phyloP scores from a whole-genome alignment of 768 basidiomycete species.

The Leccinum rimulosum region DNA sequence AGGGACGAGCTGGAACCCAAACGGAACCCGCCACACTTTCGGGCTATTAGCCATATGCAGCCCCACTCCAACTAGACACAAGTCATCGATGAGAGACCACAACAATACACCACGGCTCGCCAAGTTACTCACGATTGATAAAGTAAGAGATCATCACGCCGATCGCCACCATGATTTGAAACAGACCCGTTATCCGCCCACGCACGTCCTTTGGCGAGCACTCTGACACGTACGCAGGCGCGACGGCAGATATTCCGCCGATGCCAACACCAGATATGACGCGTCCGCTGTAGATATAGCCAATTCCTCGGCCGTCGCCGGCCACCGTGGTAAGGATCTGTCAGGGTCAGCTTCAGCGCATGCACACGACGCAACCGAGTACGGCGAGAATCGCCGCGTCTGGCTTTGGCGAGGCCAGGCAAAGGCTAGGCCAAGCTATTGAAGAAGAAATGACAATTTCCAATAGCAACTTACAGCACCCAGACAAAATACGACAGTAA shows the following conservation, averaged over 20 bases:
- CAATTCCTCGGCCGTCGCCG: constrained; percentile 50
- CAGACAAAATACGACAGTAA: constrained; percentile 60
- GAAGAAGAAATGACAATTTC: background rate
- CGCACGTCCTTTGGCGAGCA: constrained; percentile 85
- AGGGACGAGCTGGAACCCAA: constrained; percentile 73
- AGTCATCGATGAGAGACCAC: constrained; percentile 4
- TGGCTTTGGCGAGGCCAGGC: background rate
- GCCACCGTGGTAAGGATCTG: constrained; percentile 74
- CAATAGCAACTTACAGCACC: constrained; percentile 54
- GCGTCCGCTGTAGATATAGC: constrained; percentile 77
- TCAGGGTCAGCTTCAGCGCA: background rate
- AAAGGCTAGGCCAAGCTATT: constrained; percentile 23
- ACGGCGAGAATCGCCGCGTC: background rate
- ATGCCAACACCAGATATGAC: constrained; percentile 79
- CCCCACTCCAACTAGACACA: constrained; percentile 52
- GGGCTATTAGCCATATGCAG: constrained; percentile 47
- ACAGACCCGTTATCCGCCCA: constrained; percentile 80
- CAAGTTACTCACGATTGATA: constrained; percentile 58
- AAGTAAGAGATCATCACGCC: constrained; percentile 88
- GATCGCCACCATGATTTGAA: constrained; percentile 82
- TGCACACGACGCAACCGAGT: background rate
- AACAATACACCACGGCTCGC: background rate
- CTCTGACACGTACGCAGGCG: constrained; percentile 85
- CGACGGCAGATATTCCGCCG: constrained; percentile 79
- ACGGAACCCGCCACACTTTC: constrained; percentile 67